Evolutionary conservation across 352 stramenopile species (phyloP).

Genomic region (Globisporangium heterothallicum): DNA sequence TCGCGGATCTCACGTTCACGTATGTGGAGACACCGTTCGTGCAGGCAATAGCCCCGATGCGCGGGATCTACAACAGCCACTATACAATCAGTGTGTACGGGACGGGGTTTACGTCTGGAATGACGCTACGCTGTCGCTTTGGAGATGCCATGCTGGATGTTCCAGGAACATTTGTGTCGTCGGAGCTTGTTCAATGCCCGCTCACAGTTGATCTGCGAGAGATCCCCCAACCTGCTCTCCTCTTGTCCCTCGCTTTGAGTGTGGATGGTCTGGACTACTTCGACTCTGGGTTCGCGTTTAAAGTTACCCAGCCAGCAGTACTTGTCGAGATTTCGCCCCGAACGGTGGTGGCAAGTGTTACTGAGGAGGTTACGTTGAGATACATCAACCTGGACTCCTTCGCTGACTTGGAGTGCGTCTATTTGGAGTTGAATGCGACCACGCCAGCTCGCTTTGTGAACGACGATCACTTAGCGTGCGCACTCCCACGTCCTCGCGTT

Average conservation of each 20-base stretch:
- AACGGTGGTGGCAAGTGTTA: constrained; percentile 21
- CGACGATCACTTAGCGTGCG: constrained; percentile 17
- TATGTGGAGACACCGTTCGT: constrained; percentile 28
- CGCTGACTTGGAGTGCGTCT: constrained; percentile 23
- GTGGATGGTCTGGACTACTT: constrained; percentile 23
- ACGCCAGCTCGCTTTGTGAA: constrained; percentile 22
- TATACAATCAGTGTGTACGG: constrained; percentile 20
- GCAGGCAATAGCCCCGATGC: constrained; percentile 17
- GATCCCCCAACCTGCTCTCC: neutral
- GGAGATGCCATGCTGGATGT: constrained; percentile 5
- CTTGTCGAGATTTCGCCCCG: constrained; percentile 17
- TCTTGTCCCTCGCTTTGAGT: constrained; percentile 23
- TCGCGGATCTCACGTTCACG: constrained; percentile 14
- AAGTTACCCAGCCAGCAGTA: constrained; percentile 16
- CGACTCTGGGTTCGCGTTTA: constrained; percentile 28
- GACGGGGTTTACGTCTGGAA: constrained; percentile 15
- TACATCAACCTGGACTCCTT: constrained; percentile 17
- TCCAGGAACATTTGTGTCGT: neutral
- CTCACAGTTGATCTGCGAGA: neutral
- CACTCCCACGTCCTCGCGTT: constrained; percentile 5
- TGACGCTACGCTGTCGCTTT: constrained; percentile 23
- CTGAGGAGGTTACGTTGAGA: constrained; percentile 18
- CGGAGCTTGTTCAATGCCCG: constrained; percentile 4
- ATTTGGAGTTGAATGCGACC: constrained; percentile 20
- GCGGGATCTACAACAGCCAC: constrained; percentile 20